Conservation (phyloP, 2,329 filamentous ascomycete species). For the Hymenoscyphus albidus region DNA sequence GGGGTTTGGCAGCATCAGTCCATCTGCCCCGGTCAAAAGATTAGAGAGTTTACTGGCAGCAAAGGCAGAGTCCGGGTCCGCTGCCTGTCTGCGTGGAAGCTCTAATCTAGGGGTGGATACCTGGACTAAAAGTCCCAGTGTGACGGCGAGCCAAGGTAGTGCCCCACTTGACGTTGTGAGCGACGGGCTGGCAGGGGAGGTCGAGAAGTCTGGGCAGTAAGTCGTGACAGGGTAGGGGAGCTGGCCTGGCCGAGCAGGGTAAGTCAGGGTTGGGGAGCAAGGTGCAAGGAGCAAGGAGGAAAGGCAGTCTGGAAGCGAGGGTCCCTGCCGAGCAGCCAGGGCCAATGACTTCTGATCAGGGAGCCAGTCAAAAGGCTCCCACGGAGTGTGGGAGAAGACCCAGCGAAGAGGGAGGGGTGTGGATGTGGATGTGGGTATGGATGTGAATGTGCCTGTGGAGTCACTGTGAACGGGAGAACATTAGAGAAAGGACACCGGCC, state of each 20-base stretch:
- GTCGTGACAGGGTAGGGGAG: not conserved
- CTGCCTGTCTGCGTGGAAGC: constrained; percentile 2
- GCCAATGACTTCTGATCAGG: not conserved
- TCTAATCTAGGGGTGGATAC: not conserved
- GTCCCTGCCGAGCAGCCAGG: not conserved
- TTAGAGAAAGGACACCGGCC: not conserved
- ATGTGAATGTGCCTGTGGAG: not conserved
- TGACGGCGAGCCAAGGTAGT: not conserved
- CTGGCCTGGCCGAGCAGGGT: not conserved
- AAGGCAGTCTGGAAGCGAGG: not conserved
- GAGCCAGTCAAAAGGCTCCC: constrained; percentile 4
- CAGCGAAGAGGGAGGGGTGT: not conserved
- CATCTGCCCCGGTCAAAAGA: not conserved
- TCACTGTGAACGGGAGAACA: not conserved
- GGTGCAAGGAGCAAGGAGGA: not conserved
- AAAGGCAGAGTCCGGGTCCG: not conserved
- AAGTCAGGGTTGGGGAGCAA: not conserved
- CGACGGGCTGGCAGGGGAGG: constrained; percentile 1
- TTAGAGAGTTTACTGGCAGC: not conserved
- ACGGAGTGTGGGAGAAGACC: constrained; percentile 1
- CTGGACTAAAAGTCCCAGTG: constrained; percentile 1
- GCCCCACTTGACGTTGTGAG: not conserved
- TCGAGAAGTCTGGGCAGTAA: constrained; percentile 1
- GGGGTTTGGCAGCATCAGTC: not conserved
- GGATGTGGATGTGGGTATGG: not conserved